Conservation (phyloP, 371 early-diverging fungal genomes). For the Mortierella sp. region DNA sequence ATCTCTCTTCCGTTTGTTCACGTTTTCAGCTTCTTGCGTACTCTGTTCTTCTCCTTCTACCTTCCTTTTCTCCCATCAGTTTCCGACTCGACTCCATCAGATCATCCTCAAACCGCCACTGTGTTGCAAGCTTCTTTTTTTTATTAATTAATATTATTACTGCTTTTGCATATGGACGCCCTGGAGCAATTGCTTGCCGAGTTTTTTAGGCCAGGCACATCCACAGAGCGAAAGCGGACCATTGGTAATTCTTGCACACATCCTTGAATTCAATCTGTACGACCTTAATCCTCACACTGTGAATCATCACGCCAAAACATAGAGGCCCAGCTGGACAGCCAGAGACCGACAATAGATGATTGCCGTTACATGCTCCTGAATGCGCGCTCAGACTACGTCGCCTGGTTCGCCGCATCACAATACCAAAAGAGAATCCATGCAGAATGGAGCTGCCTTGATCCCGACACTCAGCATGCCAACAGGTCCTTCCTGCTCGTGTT, state of each 20-base stretch:
- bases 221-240: slow-evolving; percentile 41
- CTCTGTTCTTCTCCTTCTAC: background rate
- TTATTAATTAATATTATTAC: too few relatives aligned
- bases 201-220: slow-evolving; percentile 41
- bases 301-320: too few relatives aligned
- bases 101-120: background rate
- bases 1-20: too few relatives aligned
- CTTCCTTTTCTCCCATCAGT: background rate
- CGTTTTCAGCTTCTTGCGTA: too few relatives aligned
- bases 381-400: slow-evolving; percentile 41
- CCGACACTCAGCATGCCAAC: slow-evolving; percentile 24
- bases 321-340: slow-evolving; percentile 48
- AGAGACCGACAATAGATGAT: slow-evolving; percentile 31
- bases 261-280: background rate
- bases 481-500: slow-evolving; percentile 36
- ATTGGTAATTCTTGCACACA: slow-evolving; percentile 23
- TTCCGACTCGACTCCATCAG: background rate
- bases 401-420: slow-evolving; percentile 48
- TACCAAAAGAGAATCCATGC: slow-evolving; percentile 43
- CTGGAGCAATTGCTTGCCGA: slow-evolving; percentile 47
- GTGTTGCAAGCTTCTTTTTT: background rate
- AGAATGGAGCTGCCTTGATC: slow-evolving; percentile 41
- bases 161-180: slow-evolving; percentile 32
- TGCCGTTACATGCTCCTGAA: slow-evolving; percentile 40
- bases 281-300: too few relatives aligned